Percentiles rank a stretch among this genome's conserved stretches.
These are phyloP conservation scores for Bathelium albidoporum DNA, from an alignment of 495 filamentous ascomycete genomes.

Conservation along the genomic window DNA sequence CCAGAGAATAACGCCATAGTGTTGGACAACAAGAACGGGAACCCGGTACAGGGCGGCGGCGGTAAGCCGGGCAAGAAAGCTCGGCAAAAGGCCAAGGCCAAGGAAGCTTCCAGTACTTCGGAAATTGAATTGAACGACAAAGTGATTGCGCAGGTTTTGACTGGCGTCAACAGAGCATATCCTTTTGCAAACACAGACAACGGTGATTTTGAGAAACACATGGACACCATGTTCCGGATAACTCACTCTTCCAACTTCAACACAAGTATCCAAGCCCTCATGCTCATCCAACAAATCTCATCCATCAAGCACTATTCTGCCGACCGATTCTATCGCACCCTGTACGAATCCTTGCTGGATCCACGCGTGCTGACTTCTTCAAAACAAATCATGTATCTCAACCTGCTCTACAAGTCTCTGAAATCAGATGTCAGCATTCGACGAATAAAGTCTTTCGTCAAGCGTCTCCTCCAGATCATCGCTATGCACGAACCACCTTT, in stretches of 20 bases:
- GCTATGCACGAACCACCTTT: conserved; percentile 85
- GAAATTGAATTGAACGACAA: conserved; percentile 74
- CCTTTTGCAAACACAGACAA: conserved; percentile 80
- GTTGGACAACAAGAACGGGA: conserved; percentile 29
- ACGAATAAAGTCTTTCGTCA: conserved; percentile 89
- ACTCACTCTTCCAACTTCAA: conserved; percentile 98
- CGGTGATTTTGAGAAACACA: conserved; percentile 62
- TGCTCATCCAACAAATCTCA: conserved; percentile 90
- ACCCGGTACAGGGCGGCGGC: conserved; percentile 42
- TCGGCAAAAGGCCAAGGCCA: conserved; percentile 36
- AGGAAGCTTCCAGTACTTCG: conserved; percentile 46
- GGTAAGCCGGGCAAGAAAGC: conserved; percentile 39
- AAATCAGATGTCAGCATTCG: conserved; percentile 79
- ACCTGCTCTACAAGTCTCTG: conserved; percentile 75
- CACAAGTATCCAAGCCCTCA: conserved; percentile 89
- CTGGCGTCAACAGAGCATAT: conserved; percentile 90
- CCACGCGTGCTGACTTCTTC: conserved; percentile 79
- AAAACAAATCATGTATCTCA: conserved; percentile 90
- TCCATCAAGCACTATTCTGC: conserved; percentile 62
- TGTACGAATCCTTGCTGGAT: conserved; percentile 92
- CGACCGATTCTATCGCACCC: conserved; percentile 86
- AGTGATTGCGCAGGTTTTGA: conserved; percentile 77
- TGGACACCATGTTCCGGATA: conserved; percentile 87
- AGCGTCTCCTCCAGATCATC: conserved; percentile 74
- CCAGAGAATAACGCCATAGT: conserved; percentile 25